Percentiles rank a stretch among this genome's conserved stretches.
phyloP scores from a whole-genome alignment of 129 eudicot species.

The Centella asiatica region DNA sequence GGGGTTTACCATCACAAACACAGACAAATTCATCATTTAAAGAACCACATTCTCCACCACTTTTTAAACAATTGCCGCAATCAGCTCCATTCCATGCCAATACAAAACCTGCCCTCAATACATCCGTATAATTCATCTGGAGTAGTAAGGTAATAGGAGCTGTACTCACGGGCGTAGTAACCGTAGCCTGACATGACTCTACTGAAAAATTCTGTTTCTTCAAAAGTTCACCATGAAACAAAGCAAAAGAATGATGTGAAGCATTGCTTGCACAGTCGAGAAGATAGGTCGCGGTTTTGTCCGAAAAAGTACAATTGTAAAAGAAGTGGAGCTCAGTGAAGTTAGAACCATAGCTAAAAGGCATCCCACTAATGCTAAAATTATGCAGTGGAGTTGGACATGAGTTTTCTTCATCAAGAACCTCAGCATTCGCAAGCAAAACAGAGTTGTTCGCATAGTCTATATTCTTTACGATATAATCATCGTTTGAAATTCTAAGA shows the following conservation, averaged over 20 bases:
- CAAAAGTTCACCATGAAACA: slow-evolving; percentile 41
- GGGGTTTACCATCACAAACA: slow-evolving; percentile 12
- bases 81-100: slow-evolving; percentile 40
- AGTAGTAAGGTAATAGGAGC: slow-evolving; percentile 22
- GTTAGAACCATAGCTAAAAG: slow-evolving; percentile 25
- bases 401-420: slow-evolving; percentile 18
- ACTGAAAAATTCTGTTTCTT: slow-evolving; percentile 30
- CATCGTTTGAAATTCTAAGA: slow-evolving; percentile 29
- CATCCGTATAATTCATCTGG: slow-evolving; percentile 31
- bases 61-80: slow-evolving; percentile 36
- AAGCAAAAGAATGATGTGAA: slow-evolving; percentile 36
- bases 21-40: slow-evolving; percentile 7
- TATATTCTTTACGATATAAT: slow-evolving; percentile 37
- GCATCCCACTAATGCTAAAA: slow-evolving; percentile 36
- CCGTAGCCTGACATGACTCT: slow-evolving; percentile 26
- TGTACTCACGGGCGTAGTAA: slow-evolving; percentile 40
- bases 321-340: slow-evolving; percentile 31
- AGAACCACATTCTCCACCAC: slow-evolving; percentile 30
- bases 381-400: slow-evolving; percentile 51
- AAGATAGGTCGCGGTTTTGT: slow-evolving; percentile 12
- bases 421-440: slow-evolving; percentile 20
- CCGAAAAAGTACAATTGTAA: slow-evolving; percentile 34
- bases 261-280: slow-evolving; percentile 37
- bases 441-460: slow-evolving; percentile 32
- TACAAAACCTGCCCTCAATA: slow-evolving; percentile 54